Base-by-base conservation (phyloP, 176 grass and related monocot species). In the Aechmea fasciata region DNA sequence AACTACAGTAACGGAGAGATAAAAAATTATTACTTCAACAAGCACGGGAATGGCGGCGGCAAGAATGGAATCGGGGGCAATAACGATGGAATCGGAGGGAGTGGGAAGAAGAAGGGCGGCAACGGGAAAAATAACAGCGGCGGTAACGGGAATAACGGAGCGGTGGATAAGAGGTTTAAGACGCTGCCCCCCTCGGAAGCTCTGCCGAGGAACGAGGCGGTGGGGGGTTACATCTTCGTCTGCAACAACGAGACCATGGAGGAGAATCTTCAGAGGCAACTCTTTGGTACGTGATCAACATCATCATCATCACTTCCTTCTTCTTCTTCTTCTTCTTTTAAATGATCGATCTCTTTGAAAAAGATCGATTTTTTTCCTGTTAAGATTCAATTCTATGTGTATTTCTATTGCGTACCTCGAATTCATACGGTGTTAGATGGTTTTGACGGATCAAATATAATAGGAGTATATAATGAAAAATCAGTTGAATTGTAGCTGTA, bases 221-320 rank as follows among this genome's bases (percentile, higher is more conserved):
- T 99, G 61, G 94, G 94, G 4, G 94, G 94, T 1, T 99, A 99
- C 64, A 99, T 99, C 74, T 99, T 99, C 61, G 94, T 99, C 77
- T 99, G 94, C 72, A 99, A 99, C 81, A 99, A 99, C 77, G 94
- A 99, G 69, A 99, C 94, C 76, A 93, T 99, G 94, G 87, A 92
- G 69, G 94, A 99, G 77, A 93, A 99, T 77, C 94, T 99, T 78
- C 71, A 75, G 51, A 81, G 94, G 57, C 79, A 99, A 76, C 94
- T 99, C 50, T 99, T 99, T 78, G 94, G 94, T 99, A 84, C 13
- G 69, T 11, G n/a, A 33, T 67, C 5, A 25, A 51, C 57, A 61
- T 69, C 26, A 33, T 67, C 5, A 25, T 47, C 57, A 61, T 69
- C 26, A 26, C 25, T 26, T 26, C 25, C 2, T 26, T 26, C 25